Evolutionary conservation across 495 filamentous ascomycete genomes (phyloP).

Genomic region (Saxophila tyrrhenica): DNA sequence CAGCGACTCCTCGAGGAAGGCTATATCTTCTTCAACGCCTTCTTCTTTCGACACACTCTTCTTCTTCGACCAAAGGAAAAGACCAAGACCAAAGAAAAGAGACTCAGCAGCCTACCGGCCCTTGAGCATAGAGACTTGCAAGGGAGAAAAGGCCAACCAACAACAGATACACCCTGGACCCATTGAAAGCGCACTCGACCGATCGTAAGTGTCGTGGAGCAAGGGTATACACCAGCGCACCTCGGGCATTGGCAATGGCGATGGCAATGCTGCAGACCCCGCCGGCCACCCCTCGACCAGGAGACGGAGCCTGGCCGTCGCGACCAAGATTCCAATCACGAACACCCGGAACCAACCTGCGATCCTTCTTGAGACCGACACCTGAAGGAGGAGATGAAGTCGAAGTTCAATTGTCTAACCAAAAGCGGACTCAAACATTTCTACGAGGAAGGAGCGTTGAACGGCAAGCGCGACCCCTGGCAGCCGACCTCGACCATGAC

Average conservation of each 20-base stretch:
- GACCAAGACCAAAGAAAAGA: no score
- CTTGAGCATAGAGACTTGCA: no score
- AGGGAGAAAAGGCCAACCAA: no score
- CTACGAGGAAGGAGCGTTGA: neutral
- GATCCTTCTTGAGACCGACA: neutral
- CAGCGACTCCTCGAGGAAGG: no score
- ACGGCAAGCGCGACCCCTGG: neutral
- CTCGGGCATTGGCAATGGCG: neutral
- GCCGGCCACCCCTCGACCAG: constrained; percentile 1
- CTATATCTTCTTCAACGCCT: no score
- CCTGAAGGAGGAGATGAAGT: neutral
- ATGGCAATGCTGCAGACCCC: neutral
- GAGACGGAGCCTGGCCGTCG: neutral
- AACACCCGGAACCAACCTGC: neutral
- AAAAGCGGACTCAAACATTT: neutral
- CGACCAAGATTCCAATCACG: neutral
- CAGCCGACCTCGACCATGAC: neutral
- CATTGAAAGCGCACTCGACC: no score
- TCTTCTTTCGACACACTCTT: no score
- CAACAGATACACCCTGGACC: no score
- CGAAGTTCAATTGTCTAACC: neutral
- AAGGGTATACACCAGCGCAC: neutral
- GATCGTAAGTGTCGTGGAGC: neutral
- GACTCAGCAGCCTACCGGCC: no score
- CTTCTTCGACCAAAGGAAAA: no score